Base-by-base conservation (phyloP, 768 basidiomycete genomes). In the Rhodotorula taiwanensis region DNA sequence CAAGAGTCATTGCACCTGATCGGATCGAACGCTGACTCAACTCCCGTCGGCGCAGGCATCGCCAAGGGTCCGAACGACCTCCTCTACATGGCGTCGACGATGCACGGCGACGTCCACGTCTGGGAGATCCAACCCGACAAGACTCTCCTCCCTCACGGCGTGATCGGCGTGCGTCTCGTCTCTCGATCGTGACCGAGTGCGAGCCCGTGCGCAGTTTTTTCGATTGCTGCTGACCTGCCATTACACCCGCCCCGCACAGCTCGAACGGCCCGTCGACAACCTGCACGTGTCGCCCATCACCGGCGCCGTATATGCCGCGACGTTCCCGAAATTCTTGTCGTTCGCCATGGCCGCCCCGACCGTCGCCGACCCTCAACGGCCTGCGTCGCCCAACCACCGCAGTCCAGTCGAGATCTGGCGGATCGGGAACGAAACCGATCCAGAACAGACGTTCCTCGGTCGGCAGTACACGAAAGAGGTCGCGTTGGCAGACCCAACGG, bases 401-500 rank as follows among this genome's bases (percentile, higher is more conserved):
- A 16, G 28, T 1, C 28, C 30, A 10, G 57, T 55, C 53, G 57
- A 52, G 50, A 74, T 5, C 74, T 77, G 36, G 78, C 83, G 9
- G 83, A 81, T 72, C 55, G 83, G 82, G 28, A 79, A 84, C 50
- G 45, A 62, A 53, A 55, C 50, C 34, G 64, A 86, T 84, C 69
- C 83, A 80, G 68, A 79, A 77, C 34, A 75, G 84, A 21, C 81
- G 83, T 55, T 84, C 81, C 79, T 47, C 43, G 70, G 70, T 3
- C 58, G 59, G 25, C 57, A 64, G 47, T 65, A 51, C 57, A 48
- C 44, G 23, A 30, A 62, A 39, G 48, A 8, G 20, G 65, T 86
- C 84, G 78, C 82, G 15, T 86, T 88, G 61, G 83, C 86, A 72
- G 85, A 88, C 73, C 79, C 84, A 62, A 85, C 1, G 14, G 45